Evolutionary conservation across 2,329 filamentous ascomycete species (phyloP), one percentile per base, ranked within the genome.

Genomic region (Fusarium continuum): DNA sequence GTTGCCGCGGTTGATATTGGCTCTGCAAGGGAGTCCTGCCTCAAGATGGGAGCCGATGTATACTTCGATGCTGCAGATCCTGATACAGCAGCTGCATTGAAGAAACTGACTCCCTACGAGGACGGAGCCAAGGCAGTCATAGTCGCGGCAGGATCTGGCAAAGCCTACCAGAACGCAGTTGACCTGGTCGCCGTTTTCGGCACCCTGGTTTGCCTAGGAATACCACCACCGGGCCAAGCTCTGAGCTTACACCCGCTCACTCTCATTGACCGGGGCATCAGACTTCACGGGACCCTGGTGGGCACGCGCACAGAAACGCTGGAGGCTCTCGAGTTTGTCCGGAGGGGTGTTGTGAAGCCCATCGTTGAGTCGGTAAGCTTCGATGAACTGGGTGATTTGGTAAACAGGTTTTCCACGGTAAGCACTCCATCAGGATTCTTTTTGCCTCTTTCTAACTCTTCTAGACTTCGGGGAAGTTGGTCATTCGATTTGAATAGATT

Each of bases 261-360:
- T 8, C 64, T 79, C 2, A 76, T 80, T 11, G 71, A 72, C 7
- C 68, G 64, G 4, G 77, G 77, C 0, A 74, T 73, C 49, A 69
- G 55, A n/a, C 50, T 80, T 1, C 53, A 75, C 10, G 77, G 76
- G 0, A 75, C 75, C 0, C 39, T 72, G 8, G 76, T 78, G 1
- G 78, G 78, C 0, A 78, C 75, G 5, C 61, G 75, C 11, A 63
- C 63, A 3, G 78, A 80, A 45, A 77, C 77, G 0, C 49, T 76
- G 0, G 78, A 80, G 52, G 78, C 78, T 2, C 65, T 80, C 2
- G 76, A 77, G 8, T 80, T 80, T 60, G 77, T 80, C 2, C 44
- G 50, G 2, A 38, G 65, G 29, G 53, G 68, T 0, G 28, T 17
- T 5, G 68, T 70, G 1, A 60, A 65, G 11, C 62, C 67, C 2